Conservation (phyloP, 352 stramenopile genomes). For the Pythium guiyangense region DNA sequence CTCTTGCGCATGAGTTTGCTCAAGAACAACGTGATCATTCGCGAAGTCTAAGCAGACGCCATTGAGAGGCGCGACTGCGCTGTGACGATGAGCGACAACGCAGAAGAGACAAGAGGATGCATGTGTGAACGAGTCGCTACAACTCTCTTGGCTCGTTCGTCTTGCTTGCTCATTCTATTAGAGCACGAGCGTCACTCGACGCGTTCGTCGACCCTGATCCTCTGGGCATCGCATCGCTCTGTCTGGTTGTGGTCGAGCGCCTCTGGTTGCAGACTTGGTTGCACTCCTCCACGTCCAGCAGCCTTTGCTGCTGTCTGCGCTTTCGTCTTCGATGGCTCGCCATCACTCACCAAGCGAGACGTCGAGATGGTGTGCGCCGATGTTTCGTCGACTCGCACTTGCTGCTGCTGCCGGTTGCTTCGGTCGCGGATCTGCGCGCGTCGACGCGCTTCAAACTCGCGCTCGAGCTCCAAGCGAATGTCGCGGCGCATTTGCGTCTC, state of each 20-base stretch:
- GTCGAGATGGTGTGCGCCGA: not conserved
- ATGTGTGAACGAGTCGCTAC: not conserved
- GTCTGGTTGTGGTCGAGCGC: too few relatives aligned
- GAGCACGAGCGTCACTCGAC: too few relatives aligned
- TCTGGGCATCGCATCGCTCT: too few relatives aligned
- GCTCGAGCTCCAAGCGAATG: conserved; percentile 63
- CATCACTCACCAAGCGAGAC: not conserved
- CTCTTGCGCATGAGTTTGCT: conserved; percentile 84
- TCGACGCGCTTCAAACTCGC: conserved; percentile 45
- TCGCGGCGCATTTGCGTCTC: conserved; percentile 39
- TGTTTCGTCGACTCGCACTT: not conserved
- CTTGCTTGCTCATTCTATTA: too few relatives aligned
- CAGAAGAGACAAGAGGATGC: not conserved
- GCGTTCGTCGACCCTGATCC: too few relatives aligned
- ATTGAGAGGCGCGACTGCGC: too few relatives aligned
- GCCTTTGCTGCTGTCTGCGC: not conserved
- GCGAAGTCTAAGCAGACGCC: conserved; percentile 36
- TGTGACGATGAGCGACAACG: not conserved
- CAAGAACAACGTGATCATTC: conserved; percentile 83
- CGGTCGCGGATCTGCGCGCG: conserved; percentile 24
- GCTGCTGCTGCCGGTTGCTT: conserved; percentile 5
- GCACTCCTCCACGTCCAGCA: too few relatives aligned
- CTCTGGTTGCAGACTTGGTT: too few relatives aligned
- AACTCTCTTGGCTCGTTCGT: too few relatives aligned
- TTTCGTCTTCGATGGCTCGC: not conserved